Percentiles rank a stretch among this genome's conserved stretches.
phyloP scores from a whole-genome alignment of 805 yeast genomes.

The Sugiyamaella marilandica region DNA sequence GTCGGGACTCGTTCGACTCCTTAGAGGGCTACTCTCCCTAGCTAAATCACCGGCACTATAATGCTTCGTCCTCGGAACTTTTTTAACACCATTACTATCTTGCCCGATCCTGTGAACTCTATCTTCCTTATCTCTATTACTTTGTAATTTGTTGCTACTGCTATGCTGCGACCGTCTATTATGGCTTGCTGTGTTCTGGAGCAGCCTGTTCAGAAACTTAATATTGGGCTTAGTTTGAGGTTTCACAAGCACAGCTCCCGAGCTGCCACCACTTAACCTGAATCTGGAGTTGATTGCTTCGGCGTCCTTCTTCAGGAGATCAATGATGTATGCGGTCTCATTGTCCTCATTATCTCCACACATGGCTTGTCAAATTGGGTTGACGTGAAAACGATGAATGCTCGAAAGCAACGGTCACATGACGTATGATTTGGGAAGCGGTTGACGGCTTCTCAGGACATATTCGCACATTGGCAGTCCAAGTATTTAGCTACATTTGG shows the following conservation, averaged over 20 bases:
- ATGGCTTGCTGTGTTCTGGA: constrained; percentile 3
- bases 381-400: not conserved
- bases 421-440: too few relatives aligned
- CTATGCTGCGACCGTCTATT: not conserved
- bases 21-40: too few relatives aligned
- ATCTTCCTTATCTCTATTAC: not conserved
- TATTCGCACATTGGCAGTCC: too few relatives aligned
- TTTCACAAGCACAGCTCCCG: not conserved
- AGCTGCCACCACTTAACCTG: not conserved
- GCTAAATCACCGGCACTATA: too few relatives aligned
- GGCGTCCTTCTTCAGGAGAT: constrained; percentile 16
- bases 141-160: not conserved
- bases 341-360: not conserved
- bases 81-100: too few relatives aligned
- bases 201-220: constrained; percentile 6
- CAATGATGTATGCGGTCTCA: constrained; percentile 7
- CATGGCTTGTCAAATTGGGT: not conserved
- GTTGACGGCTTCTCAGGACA: too few relatives aligned
- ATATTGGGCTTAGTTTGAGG: constrained; percentile 4
- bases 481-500: too few relatives aligned
- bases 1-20: too few relatives aligned
- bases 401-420: too few relatives aligned
- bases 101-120: not conserved
- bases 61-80: too few relatives aligned
- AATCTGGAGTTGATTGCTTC: not conserved